Base-by-base conservation (phyloP, 1,139 yeast genomes). In the Yamadazyma oceani region DNA sequence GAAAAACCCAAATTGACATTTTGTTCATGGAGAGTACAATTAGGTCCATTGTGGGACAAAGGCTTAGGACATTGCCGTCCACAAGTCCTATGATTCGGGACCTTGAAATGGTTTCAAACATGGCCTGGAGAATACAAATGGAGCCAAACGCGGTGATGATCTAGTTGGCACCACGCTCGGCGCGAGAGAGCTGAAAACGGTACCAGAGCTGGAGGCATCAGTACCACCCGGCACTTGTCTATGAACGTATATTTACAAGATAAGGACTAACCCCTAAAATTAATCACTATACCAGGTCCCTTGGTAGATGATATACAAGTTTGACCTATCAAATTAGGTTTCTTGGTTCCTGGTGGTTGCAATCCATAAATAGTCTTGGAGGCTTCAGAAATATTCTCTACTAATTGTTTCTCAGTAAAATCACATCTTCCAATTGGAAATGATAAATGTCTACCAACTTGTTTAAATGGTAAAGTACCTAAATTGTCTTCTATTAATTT, bases 241-340 rank as follows among this genome's bases (percentile, higher is more conserved):
- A 11, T 24, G 26, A 19, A n/a, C 21, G 12, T 35, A 22, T 38
- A 30, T 37, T 21, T 38, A 31, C 32, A 23, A 13, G 33, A 24
- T 11, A 24, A 24, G 26, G 24, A 17, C 13, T 48, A 48, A 26
- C 44, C 51, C 40, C 55, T 62, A 50, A 69, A 60, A 60, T 85
- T 79, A 42, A 89, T 80, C 32, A 85, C 83, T 38, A 87, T 72
- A 17, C 90, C 83, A 2, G 96, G 96, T 22, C 96, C 94, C 49
- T 75, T 76, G 11, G 96, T 84, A 33, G 89, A 78, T 28, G 82
- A 72, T 41, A 89, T 60, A 21, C 75, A 72, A 11, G 95, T 75
- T 50, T 80, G 81, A 22, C 95, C 95, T 39, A 89, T 55, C 40
- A 81, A 57, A 55, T 83, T 80, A 35, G 88, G 85, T 57, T 77